These are phyloP conservation scores for Populus simonii DNA, from an alignment of 345 rosid species.

Conservation along the genomic window DNA sequence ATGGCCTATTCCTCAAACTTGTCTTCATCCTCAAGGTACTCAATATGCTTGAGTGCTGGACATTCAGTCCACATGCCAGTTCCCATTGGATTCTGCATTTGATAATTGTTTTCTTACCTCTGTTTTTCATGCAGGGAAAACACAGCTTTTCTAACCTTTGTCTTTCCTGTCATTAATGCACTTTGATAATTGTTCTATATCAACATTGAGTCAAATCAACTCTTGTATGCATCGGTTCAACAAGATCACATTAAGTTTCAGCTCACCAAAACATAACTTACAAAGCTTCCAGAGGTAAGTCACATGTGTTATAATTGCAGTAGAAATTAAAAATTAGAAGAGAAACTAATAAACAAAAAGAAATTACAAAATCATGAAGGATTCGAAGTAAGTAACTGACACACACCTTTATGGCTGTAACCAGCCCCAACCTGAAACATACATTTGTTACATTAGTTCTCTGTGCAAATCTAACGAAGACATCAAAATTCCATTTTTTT, in stretches of 20 bases:
- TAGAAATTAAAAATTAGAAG: background rate
- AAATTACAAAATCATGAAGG: background rate
- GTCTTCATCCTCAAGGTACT: background rate
- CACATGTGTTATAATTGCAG: too few relatives aligned
- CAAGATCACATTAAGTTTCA: too few relatives aligned
- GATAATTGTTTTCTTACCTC: too few relatives aligned
- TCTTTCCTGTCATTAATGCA: background rate
- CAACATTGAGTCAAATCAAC: background rate
- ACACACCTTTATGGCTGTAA: slow-evolving; percentile 42
- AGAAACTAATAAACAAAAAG: background rate
- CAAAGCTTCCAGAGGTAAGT: too few relatives aligned
- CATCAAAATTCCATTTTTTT: background rate
- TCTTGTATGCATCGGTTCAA: too few relatives aligned
- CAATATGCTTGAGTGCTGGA: background rate
- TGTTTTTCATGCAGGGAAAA: background rate
- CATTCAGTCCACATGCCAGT: background rate
- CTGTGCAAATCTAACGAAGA: background rate
- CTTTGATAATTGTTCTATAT: background rate
- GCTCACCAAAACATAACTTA: too few relatives aligned
- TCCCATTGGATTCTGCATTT: background rate
- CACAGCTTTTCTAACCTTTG: background rate
- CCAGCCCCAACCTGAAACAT: slow-evolving; percentile 52
- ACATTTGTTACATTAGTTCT: slow-evolving; percentile 11
- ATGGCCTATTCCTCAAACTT: background rate
- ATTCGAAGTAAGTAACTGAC: background rate